These are phyloP conservation scores for Sclerotinia subarctica DNA, from an alignment of 2,329 filamentous ascomycete genomes.

Conservation along the genomic window DNA sequence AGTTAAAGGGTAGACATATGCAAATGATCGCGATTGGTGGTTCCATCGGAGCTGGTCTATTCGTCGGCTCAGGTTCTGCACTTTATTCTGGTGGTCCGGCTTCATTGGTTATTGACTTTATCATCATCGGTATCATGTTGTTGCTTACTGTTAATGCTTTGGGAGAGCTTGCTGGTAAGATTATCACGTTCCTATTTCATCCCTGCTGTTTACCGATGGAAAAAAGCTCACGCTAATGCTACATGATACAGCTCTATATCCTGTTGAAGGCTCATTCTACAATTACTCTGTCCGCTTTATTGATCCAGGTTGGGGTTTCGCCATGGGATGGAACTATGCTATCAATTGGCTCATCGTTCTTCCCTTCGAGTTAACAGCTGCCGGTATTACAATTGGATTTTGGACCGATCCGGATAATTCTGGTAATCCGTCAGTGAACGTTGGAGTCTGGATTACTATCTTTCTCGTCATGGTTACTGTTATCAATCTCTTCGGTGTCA, in stretches of 20 bases:
- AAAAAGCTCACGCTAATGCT: conserved; percentile 6
- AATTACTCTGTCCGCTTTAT: conserved; percentile 89
- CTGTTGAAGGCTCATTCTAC: conserved; percentile 87
- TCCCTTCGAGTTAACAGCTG: conserved; percentile 82
- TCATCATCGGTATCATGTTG: conserved; percentile 74
- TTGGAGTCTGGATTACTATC: conserved; percentile 76
- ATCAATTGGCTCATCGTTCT: conserved; percentile 83
- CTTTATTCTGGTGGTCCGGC: conserved; percentile 58
- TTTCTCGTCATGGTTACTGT: conserved; percentile 74
- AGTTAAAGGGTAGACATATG: conserved; percentile 48
- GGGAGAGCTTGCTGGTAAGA: conserved; percentile 81
- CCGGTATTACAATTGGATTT: conserved; percentile 77
- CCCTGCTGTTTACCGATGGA: not conserved
- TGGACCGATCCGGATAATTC: conserved; percentile 58
- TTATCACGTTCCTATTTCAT: not conserved
- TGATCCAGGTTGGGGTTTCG: conserved; percentile 93
- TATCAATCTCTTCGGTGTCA: conserved; percentile 87
- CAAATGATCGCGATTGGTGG: conserved; percentile 53
- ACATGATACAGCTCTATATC: conserved; percentile 56
- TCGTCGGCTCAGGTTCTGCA: conserved; percentile 47
- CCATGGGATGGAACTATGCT: conserved; percentile 92
- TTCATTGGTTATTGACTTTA: conserved; percentile 71
- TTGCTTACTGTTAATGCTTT: conserved; percentile 65
- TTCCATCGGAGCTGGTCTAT: conserved; percentile 50
- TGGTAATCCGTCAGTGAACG: conserved; percentile 44